Conservation (phyloP, 2,329 filamentous ascomycete species). For the Trichophyton mentagrophytes region DNA sequence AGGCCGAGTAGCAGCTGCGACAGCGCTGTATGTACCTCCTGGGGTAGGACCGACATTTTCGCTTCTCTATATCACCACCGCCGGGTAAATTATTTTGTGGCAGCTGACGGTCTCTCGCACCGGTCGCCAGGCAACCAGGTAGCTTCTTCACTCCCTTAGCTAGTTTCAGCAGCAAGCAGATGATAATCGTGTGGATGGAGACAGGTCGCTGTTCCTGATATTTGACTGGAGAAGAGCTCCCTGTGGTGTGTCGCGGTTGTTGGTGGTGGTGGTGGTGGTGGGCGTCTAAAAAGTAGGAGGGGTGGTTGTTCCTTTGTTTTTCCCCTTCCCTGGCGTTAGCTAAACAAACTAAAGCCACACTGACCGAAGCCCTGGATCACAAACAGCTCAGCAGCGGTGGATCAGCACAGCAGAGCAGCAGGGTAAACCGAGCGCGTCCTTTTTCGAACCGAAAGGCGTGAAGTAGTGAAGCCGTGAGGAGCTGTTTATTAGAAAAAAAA, state of each 20-base stretch:
- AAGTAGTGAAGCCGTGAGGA: not conserved
- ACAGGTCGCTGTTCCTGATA: not conserved
- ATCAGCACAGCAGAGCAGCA: not conserved
- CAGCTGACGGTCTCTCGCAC: not conserved
- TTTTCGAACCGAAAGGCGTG: not conserved
- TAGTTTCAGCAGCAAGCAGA: not conserved
- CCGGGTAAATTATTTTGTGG: not conserved
- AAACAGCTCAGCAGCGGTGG: not conserved
- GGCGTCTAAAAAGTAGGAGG: not conserved
- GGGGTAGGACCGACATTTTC: slow-evolving; percentile 71
- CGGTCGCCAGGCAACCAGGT: not conserved
- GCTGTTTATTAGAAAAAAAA: not conserved
- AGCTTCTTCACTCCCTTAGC: not conserved
- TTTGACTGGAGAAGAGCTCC: too few species aligned
- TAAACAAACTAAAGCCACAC: not conserved
- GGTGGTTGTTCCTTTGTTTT: not conserved
- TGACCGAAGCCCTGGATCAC: not conserved
- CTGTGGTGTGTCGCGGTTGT: not conserved
- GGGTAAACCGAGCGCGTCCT: not conserved
- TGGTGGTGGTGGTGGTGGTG: not conserved
- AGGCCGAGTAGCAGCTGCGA: slow-evolving; percentile 76
- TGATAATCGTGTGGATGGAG: not conserved
- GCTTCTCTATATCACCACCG: not conserved
- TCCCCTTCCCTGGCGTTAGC: not conserved
- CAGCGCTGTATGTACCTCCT: slow-evolving; percentile 74